Base-by-base conservation (phyloP, 129 eudicot species). In the Erigeron canadensis region DNA sequence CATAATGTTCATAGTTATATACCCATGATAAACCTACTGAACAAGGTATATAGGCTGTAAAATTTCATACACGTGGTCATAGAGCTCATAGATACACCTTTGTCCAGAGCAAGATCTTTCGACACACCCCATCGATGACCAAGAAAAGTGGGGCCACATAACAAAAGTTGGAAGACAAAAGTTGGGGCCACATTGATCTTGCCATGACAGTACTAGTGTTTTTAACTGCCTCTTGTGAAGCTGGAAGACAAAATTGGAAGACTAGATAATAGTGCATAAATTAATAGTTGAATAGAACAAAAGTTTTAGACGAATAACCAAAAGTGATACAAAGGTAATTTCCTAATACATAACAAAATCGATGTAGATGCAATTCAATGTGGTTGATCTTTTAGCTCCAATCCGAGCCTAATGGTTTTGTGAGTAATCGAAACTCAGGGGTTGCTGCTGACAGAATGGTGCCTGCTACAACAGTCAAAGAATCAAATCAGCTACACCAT, bases 361-460 rank as follows among this genome's bases (percentile, higher is more conserved):
- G 41, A 21, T 65, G 67, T 72, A 21, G 58, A 40, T 74, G 63
- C 75, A 69, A 47, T 59, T 47, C 75, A 60, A 69, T 50, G 65
- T 40, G 11, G 54, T 67, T 17, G 23, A 50, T 34, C 61, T 12
- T 43, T 79, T 50, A 53, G 69, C 72, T 69, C 76, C 76, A 69
- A 37, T 17, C 5, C 21, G 61, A 65, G 22, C 48, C 76, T 81
- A 89, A 66, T 80, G 82, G 81, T 84, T 85, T 77, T 89, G 96
- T 19, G 96, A 82, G 88, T 89, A 93, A 60, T 89, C 98, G 71
- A 93, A 93, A 83, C 95, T 93, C 60, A 89, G 81, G 6, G 98
- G 96, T 85, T 89, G 98, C 90, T 93, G 96, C 90, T 93, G 96
- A 70, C 86, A 84, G 80, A 84, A 82, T 7, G 98, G 96, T 17